These are phyloP conservation scores for Trichosanthes truncata DNA, from an alignment of 306 rosid species.

Conservation along the genomic window DNA sequence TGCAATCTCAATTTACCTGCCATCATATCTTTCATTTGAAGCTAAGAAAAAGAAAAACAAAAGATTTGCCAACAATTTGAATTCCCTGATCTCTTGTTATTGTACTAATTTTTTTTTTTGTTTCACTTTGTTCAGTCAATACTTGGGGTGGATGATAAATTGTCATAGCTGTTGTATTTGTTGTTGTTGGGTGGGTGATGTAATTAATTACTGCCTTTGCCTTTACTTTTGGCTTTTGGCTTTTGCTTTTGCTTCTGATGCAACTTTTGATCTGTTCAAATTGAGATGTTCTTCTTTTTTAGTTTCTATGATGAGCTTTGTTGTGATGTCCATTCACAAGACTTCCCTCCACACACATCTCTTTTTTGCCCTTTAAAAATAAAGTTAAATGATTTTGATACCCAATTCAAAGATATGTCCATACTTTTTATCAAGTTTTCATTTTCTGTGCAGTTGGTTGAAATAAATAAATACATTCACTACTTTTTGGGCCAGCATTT, in stretches of 20 bases:
- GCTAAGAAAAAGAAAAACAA: background rate
- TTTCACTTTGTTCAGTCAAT: background rate
- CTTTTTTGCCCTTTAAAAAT: background rate
- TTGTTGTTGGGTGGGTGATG: conserved; percentile 17
- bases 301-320: conserved; percentile 2
- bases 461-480: background rate
- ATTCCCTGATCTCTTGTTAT: background rate
- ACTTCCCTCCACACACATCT: background rate
- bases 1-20: background rate
- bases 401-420: background rate
- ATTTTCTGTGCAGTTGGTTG: background rate
- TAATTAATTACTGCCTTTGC: conserved; percentile 13
- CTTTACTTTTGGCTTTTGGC: conserved; percentile 5
- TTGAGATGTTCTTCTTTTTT: conserved; percentile 1
- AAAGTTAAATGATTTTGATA: background rate
- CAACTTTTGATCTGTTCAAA: conserved; percentile 9
- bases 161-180: background rate
- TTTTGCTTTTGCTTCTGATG: conserved; percentile 5
- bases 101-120: background rate
- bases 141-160: conserved; percentile 8
- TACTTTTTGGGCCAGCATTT: background rate
- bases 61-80: background rate
- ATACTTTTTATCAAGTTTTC: background rate
- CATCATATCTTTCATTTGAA: conserved; percentile 10
- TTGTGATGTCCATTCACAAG: conserved; percentile 10